Evolutionary conservation across 176 grass and related monocot species (phyloP), one percentile per base, ranked within the genome.

Genomic region (Avena insularis): DNA sequence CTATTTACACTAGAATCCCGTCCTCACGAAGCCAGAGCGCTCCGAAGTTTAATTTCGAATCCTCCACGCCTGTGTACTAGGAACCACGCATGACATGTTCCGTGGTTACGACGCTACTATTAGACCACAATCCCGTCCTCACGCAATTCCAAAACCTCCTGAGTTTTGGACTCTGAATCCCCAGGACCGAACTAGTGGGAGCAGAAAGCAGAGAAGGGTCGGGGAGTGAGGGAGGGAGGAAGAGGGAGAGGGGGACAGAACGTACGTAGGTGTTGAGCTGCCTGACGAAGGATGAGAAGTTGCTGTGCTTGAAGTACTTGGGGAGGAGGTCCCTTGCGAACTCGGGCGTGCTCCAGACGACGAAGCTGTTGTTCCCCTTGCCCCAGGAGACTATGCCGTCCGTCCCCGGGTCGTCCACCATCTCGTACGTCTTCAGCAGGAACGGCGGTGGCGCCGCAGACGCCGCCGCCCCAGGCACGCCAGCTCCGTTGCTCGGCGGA

Each of bases 281-380:
- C 25, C 95, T 72, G 71, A 97, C 95, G 86, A 97, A 97, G 73
- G 91, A 94, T 1, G 95, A 97, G 90, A 97, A 97, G 84, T 97
- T 97, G 79, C 82, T 97, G 84, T 97, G 95, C 88, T 97, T 97
- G 86, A 97, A 97, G 87, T 94, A 97, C 72, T 97, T 97, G 45
- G 95, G 95, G 38, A 97, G 91, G 71, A 97, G 95, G 90, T 97
- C 95, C 23, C 92, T 81, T 1, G 95, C 95, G 86, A 97, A 97
- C 88, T 97, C 95, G 12, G 95, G 95, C 46, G 95, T 92, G 35
- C 94, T 94, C 95, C 95, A 97, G 2, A 97, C 95, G 75, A 97
- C 76, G 77, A 97, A 97, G 90, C 95, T 97, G 92, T 94, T 97
- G 83, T 89, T 94, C 45, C 81, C 95, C 8, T 84, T 71, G 0